Evolutionary conservation across 2,329 filamentous ascomycete genomes (phyloP).

Genomic region (Cladosporium sp.): DNA sequence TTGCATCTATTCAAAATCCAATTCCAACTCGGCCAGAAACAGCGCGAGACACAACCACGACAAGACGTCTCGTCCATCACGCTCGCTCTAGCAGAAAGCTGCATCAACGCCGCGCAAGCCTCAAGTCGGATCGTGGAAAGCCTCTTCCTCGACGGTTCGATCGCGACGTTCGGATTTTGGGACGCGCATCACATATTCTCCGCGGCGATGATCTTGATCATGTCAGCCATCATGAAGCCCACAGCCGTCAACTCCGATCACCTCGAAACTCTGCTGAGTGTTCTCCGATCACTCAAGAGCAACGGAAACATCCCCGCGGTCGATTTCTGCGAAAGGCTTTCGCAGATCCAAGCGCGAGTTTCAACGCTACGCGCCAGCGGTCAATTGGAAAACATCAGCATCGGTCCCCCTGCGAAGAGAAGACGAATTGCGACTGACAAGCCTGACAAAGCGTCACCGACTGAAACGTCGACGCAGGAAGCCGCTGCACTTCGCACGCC

Average conservation of each 20-base stretch:
- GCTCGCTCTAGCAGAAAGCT: conserved; percentile 35
- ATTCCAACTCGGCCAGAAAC: neutral
- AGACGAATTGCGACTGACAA: too few species aligned
- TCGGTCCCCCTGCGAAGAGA: too few species aligned
- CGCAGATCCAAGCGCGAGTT: conserved; percentile 21
- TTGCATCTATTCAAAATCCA: conserved; percentile 30
- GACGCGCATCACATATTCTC: conserved; percentile 48
- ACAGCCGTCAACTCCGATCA: conserved; percentile 33
- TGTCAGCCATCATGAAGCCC: conserved; percentile 38
- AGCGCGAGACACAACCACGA: neutral
- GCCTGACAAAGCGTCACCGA: too few species aligned
- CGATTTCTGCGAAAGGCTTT: conserved; percentile 41
- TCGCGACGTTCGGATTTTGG: conserved; percentile 46
- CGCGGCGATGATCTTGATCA: conserved; percentile 41
- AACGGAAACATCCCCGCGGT: conserved; percentile 42
- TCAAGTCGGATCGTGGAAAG: conserved; percentile 42
- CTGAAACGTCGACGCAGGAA: too few species aligned
- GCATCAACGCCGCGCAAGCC: conserved; percentile 43
- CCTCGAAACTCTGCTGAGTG: conserved; percentile 38
- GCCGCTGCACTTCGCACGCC: neutral
- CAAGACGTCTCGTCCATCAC: conserved; percentile 27
- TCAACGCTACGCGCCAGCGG: conserved; percentile 1
- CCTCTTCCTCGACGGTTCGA: conserved; percentile 46
- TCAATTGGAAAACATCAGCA: neutral
- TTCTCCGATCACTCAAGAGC: conserved; percentile 37